Evolutionary conservation across 2,329 filamentous ascomycete species (phyloP), one percentile per base, ranked within the genome.

Genomic region (Hypoxylon sp.): DNA sequence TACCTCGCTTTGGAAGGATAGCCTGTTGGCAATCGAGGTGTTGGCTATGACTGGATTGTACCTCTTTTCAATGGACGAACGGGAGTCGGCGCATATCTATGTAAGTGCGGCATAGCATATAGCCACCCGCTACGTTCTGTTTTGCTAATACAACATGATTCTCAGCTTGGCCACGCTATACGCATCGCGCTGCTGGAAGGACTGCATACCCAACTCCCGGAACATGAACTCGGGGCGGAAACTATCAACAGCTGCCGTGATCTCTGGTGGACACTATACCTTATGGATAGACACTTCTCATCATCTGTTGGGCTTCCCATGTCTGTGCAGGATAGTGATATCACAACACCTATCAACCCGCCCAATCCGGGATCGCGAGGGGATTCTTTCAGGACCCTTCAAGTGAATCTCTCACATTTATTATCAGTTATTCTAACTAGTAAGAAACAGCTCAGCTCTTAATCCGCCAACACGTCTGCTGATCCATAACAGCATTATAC

Each of bases 191-290:
- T 81, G 13, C n/a, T 82, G 1, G 80, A 81, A 63, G 80, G 81
- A 0, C 25, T 82, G 3, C 81, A 82, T 36, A 81, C 80, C 0
- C 76, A 81, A 19, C 73, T 82, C 0, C 79, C 80, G 0, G 79
- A 81, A 25, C 72, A 74, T 1, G 78, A 78, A 25, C 74, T 82
- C 0, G 78, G 78, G 0, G 41, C 62, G 5, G 73, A 74, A 13
- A 79, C 76, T 0, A 75, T 81, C 0, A 67, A 71, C 0, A 73
- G 74, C 0, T 81, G 79, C 45, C 78, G 79, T 1, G 76, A 78
- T 60, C 68, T 82, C 1, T 83, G 80, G 80, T 81, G 80, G 79
- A 80, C 79, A 0, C 55, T 81, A 3, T 82, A 82, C 43, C 80
- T 79, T 17, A 79, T 81, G 73, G 80, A 82, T 25, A 74, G 78